A percentile compares a stretch with the other conserved stretches of the same genome.
Conservation (phyloP, 495 filamentous ascomycete species). For the Trichocladium uniseriatum region DNA sequence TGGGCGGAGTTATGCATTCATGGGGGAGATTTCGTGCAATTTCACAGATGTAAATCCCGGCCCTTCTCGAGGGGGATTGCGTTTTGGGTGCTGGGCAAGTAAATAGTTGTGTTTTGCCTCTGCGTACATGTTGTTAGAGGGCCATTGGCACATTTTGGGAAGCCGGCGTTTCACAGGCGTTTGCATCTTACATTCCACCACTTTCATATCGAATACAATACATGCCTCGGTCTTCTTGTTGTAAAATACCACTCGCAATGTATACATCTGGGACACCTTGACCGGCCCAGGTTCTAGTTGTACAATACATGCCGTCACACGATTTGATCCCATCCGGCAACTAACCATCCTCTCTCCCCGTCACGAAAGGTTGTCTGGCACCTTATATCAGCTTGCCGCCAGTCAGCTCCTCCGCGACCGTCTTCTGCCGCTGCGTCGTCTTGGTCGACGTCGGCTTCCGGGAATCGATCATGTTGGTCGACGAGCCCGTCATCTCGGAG, state of each 20-base stretch:
- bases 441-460: conserved; percentile 13
- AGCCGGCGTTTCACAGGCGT: conserved; percentile 4
- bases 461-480: conserved; percentile 11
- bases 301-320: conserved; percentile 14
- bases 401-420: conserved; percentile 41
- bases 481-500: conserved; percentile 15
- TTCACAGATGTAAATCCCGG: too few species aligned
- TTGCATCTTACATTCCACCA: neutral
- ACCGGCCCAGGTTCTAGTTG: conserved; percentile 16
- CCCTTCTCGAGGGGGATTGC: too few species aligned
- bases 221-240: neutral
- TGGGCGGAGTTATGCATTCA: too few species aligned
- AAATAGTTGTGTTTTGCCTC: too few species aligned
- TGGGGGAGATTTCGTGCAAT: too few species aligned
- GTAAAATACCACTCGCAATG: neutral
- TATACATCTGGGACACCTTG: conserved; percentile 3
- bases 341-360: neutral
- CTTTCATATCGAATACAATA: neutral
- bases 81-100: too few species aligned
- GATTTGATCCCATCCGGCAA: neutral
- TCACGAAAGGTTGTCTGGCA: neutral
- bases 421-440: conserved; percentile 32
- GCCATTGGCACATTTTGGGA: neutral
- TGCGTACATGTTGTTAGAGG: neutral
- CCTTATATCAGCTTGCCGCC: conserved; percentile 34